Percentiles rank a stretch among this genome's conserved stretches.
Conservation (phyloP, 192 early-diverging fungal genomes). For the Coemansia sp. region DNA sequence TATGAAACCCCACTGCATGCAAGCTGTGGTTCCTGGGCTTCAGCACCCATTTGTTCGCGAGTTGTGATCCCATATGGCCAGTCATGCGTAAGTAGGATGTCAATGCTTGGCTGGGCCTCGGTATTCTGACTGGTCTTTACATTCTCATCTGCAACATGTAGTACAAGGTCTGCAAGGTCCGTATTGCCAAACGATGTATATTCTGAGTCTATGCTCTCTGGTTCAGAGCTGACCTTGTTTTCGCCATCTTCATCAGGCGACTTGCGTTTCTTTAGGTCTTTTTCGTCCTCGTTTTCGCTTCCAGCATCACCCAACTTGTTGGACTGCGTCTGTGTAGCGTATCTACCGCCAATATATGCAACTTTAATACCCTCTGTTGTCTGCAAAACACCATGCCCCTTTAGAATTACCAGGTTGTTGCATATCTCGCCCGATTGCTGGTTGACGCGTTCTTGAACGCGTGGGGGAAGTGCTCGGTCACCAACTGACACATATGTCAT, state of each 20-base stretch:
- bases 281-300: not conserved
- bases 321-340: not conserved
- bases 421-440: constrained; percentile 69
- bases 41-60: constrained; percentile 5
- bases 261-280: not conserved
- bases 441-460: constrained; percentile 53
- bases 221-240: not conserved
- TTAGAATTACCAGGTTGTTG: constrained; percentile 70
- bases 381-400: constrained; percentile 50
- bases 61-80: constrained; percentile 64
- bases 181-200: constrained; percentile 18
- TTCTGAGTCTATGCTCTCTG: not conserved
- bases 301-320: not conserved
- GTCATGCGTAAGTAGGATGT: constrained; percentile 82
- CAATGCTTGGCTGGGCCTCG: constrained; percentile 49
- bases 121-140: constrained; percentile 34
- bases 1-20: constrained; percentile 45
- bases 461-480: constrained; percentile 57
- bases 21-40: constrained; percentile 9
- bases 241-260: not conserved
- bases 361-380: constrained; percentile 51
- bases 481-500: constrained; percentile 77
- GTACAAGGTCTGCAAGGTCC: constrained; percentile 20
- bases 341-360: constrained; percentile 44
- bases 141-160: constrained; percentile 34